Evolutionary conservation across 192 early-diverging fungal genomes (phyloP).

Genomic region (Gigaspora rosea): DNA sequence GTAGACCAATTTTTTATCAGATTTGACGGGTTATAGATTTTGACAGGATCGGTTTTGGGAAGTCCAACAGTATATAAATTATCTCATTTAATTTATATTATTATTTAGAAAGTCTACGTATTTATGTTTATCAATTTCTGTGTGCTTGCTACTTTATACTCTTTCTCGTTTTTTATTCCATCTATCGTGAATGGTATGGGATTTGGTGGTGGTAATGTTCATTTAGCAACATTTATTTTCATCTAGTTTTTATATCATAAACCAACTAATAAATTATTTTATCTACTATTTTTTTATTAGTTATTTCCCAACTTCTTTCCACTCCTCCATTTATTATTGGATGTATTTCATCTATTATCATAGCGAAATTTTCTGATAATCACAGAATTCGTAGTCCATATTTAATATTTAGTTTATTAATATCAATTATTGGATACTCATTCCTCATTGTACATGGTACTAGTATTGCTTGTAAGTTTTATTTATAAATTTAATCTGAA

Average conservation of each 20-base stretch:
- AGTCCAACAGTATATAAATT: too few species aligned
- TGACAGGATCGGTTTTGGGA: too few species aligned
- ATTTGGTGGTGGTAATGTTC: constrained; percentile 40
- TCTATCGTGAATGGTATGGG: constrained; percentile 72
- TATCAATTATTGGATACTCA: neutral
- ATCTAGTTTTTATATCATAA: too few species aligned
- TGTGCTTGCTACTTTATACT: constrained; percentile 60
- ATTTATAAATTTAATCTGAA: neutral
- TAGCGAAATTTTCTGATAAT: constrained; percentile 17
- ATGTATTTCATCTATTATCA: neutral
- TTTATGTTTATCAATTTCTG: constrained; percentile 64
- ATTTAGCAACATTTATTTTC: neutral
- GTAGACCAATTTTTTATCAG: too few species aligned
- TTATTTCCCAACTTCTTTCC: constrained; percentile 32
- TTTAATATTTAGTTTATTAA: neutral
- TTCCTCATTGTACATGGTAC: neutral
- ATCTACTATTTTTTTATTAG: neutral
- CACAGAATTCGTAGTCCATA: neutral
- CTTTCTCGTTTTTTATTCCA: too few species aligned
- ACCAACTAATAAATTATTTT: too few species aligned
- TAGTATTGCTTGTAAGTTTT: neutral
- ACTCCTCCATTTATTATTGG: constrained; percentile 37
- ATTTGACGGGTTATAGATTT: too few species aligned
- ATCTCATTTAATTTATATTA: neutral
- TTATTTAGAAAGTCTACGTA: constrained; percentile 43